A percentile compares a stretch with the other conserved stretches of the same genome.
phyloP scores from a whole-genome alignment of 163 green algal genomes.

The Scenedesmus sp. region DNA sequence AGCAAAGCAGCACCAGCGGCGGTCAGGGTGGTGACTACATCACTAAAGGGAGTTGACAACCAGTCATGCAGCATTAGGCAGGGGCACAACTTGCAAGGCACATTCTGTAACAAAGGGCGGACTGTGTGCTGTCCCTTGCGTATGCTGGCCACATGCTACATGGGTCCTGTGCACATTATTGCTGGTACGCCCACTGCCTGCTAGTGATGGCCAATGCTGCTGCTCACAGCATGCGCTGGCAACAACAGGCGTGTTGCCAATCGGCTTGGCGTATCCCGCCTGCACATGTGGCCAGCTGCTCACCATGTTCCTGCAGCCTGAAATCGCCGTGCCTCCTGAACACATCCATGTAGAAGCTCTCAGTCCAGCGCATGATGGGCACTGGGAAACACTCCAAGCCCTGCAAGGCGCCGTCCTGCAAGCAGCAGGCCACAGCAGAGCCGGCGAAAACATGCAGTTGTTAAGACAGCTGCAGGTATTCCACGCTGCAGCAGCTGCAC shows the following conservation, averaged over 20 bases:
- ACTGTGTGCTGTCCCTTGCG: too few relatives aligned
- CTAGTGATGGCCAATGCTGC: not conserved
- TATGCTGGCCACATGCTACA: too few relatives aligned
- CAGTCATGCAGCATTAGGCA: too few relatives aligned
- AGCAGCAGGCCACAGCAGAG: not conserved
- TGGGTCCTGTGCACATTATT: too few relatives aligned
- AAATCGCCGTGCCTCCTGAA: constrained; percentile 73
- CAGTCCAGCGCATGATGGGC: constrained; percentile 95
- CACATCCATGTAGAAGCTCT: constrained; percentile 79
- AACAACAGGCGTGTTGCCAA: not conserved
- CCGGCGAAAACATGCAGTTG: not conserved
- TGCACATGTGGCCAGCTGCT: not conserved
- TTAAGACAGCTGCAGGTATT: not conserved
- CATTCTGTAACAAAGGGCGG: too few relatives aligned
- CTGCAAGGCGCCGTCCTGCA: constrained; percentile 57
- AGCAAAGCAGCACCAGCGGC: not conserved
- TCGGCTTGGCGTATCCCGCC: not conserved
- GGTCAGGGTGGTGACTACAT: not conserved
- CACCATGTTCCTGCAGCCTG: constrained; percentile 77
- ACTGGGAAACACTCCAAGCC: constrained; percentile 82
- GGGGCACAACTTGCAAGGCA: too few relatives aligned
- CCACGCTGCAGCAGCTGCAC: not conserved
- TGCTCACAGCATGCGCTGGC: not conserved
- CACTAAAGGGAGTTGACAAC: too few relatives aligned
- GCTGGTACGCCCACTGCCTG: too few relatives aligned